Base-by-base conservation (phyloP, 2,329 filamentous ascomycete genomes). In the Fusarium transvaalense region DNA sequence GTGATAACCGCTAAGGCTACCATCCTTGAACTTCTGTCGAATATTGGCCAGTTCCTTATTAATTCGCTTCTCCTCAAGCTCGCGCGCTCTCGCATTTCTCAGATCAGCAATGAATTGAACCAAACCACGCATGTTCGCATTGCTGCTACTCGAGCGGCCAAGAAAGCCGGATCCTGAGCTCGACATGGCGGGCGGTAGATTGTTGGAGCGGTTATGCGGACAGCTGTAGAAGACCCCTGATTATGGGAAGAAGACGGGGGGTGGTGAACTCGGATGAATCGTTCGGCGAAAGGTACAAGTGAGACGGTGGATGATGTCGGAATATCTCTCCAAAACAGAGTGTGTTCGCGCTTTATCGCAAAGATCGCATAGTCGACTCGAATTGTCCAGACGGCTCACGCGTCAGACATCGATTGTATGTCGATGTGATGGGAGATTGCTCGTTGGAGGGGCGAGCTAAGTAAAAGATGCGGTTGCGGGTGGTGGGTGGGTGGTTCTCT, bases 21-120 rank as follows among this genome's bases (percentile, higher is more conserved):
- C 94, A 79, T 96, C 92, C 87, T 97, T 97, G 85, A 98, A 99
- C 82, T 98, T 98, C 83, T 97, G 93, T 76, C 90, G 90, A 79
- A 99, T 99, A 78, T 99, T 99, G 78, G 96, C 96, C 79, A 99
- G 83, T 83, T 99, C 96, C 84, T 99, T 99, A 82, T 99, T 99
- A 84, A 99, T 98, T 78, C 96, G 89, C 86, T 99, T 99, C 85
- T 99, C 96, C 80, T 99, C 96, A 68, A 99, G 83, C 79, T 99
- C 96, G 66, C 97, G 89, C 46, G 97, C 96, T 79, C 96, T 88
- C 55, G 96, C 96, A 80, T 99, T 99, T 78, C 96, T 87, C 76
- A 99, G 81, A 79, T 99, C 96, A 66, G 96, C 96, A 79, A 99
- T 99, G 83, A 99, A 99, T 79, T 97, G 97, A 47, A 99, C 96